A percentile compares a stretch with the other conserved stretches of the same genome.
Conservation (phyloP, 495 filamentous ascomycete species). For the Trypethelium eluteriae region DNA sequence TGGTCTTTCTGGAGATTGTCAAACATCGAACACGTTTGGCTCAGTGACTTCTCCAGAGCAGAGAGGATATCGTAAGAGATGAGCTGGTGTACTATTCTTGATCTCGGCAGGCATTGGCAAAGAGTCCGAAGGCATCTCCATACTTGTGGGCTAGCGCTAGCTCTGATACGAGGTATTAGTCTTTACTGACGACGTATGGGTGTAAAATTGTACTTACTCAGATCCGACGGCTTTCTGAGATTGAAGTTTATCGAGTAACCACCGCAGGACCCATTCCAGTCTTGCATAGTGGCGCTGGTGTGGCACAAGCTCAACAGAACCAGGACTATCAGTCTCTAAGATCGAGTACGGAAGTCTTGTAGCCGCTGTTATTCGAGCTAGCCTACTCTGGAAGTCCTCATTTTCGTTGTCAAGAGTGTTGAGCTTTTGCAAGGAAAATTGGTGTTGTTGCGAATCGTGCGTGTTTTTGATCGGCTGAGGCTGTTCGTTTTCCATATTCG, state of each 20-base stretch:
- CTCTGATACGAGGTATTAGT: not conserved
- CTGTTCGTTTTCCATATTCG: not conserved
- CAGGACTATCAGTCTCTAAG: not conserved
- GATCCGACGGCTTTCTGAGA: slow-evolving; percentile 24
- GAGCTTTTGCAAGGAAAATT: slow-evolving; percentile 22
- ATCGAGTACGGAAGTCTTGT: slow-evolving; percentile 13
- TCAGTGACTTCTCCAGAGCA: not conserved
- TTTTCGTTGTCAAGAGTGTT: slow-evolving; percentile 16
- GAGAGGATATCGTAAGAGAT: slow-evolving; percentile 8
- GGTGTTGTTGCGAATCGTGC: not conserved
- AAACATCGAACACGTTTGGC: not conserved
- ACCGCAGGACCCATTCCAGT: slow-evolving; percentile 60
- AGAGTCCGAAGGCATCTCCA: not conserved
- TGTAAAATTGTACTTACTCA: not conserved
- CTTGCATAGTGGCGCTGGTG: slow-evolving; percentile 31
- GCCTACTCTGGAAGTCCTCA: not conserved
- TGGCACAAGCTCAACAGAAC: not conserved
- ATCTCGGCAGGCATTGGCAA: slow-evolving; percentile 2
- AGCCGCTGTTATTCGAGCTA: slow-evolving; percentile 4
- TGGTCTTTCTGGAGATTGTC: not conserved
- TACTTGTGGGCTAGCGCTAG: not conserved
- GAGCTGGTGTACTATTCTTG: slow-evolving; percentile 18
- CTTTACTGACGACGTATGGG: not conserved
- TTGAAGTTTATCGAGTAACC: slow-evolving; percentile 58
- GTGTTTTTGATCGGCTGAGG: not conserved